Evolutionary conservation across 768 basidiomycete genomes (phyloP).

Genomic region (Kwoniella sp.): DNA sequence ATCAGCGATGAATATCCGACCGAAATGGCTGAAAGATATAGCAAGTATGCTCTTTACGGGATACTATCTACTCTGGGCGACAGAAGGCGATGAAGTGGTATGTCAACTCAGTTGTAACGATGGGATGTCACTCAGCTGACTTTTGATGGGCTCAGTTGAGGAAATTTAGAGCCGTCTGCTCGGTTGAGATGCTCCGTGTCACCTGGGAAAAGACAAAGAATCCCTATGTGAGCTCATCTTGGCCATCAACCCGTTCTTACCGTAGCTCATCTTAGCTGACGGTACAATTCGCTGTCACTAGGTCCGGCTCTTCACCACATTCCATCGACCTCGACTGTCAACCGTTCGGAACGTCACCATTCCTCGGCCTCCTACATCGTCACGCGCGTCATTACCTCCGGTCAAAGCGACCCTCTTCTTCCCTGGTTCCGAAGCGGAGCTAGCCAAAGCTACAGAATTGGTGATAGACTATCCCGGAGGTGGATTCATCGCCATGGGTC

Average conservation of each 20-base stretch:
- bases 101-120: constrained; percentile 39
- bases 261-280: neutral
- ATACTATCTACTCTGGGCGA: constrained; percentile 87
- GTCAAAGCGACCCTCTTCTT: constrained; percentile 84
- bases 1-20: constrained; percentile 87
- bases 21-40: constrained; percentile 86
- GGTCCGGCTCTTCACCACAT: constrained; percentile 67
- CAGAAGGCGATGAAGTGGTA: constrained; percentile 95
- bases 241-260: neutral
- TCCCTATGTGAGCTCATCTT: constrained; percentile 74
- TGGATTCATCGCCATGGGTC: constrained; percentile 93
- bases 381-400: constrained; percentile 68
- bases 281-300: constrained; percentile 45
- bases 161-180: constrained; percentile 86
- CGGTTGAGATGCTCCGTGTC: constrained; percentile 89
- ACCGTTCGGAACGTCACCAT: constrained; percentile 76
- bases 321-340: constrained; percentile 65
- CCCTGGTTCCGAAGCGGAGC: constrained; percentile 66
- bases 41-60: constrained; percentile 79
- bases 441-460: constrained; percentile 72
- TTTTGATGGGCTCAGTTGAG: constrained; percentile 69
- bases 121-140: too few relatives aligned
- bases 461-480: constrained; percentile 94
- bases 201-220: constrained; percentile 98
- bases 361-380: constrained; percentile 73